phyloP scores from a whole-genome alignment of 345 rosid species.

The Jatropha curcas region DNA sequence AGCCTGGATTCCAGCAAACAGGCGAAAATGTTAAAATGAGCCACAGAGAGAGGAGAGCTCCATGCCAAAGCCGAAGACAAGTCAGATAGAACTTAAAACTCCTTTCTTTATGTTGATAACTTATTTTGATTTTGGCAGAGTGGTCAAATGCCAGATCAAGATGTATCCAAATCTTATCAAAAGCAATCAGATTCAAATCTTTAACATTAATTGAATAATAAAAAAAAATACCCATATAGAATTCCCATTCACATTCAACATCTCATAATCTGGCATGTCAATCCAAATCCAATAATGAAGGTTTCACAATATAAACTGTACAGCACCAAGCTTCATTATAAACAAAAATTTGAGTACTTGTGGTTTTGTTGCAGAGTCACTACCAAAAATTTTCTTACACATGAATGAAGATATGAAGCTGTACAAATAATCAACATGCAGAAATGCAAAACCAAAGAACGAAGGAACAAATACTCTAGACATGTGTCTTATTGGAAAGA shows the following conservation, averaged over 20 bases:
- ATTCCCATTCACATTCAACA: no score
- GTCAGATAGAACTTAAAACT: not conserved
- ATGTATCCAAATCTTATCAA: not conserved
- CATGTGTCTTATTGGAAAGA: slow-evolving; percentile 56
- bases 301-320: not conserved
- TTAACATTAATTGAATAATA: no score
- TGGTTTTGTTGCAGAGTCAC: slow-evolving; percentile 29
- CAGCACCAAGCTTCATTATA: not conserved
- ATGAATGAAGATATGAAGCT: slow-evolving; percentile 85
- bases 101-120: not conserved
- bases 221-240: no score
- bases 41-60: no score
- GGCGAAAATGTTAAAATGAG: not conserved
- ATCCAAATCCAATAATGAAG: not conserved
- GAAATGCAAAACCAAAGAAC: slow-evolving; percentile 23
- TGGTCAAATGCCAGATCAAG: not conserved
- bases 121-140: not conserved
- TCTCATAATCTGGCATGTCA: not conserved
- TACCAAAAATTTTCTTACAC: slow-evolving; percentile 65
- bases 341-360: slow-evolving; percentile 7
- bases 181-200: no score
- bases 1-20: slow-evolving; percentile 9
- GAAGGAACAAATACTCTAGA: slow-evolving; percentile 38
- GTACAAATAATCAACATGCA: slow-evolving; percentile 56
- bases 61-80: not conserved